Evolutionary conservation across 345 rosid genomes (phyloP).

Genomic region (Eucalyptus pauciflora): DNA sequence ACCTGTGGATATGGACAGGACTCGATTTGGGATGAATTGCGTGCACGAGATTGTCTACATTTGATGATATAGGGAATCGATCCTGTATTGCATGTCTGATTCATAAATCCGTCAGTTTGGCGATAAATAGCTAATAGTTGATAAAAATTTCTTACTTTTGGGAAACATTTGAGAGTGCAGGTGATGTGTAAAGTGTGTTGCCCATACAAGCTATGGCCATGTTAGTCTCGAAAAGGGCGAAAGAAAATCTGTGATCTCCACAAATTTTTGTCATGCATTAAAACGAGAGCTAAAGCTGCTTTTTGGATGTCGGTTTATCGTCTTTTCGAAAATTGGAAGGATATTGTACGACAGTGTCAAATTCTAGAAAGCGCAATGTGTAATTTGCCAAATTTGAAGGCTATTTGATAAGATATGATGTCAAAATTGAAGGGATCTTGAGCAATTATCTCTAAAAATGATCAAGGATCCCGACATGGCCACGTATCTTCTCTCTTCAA

Average conservation of each 20-base stretch:
- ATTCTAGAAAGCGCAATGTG: neutral
- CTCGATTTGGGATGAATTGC: neutral
- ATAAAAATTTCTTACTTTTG: neutral
- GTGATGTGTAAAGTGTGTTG: neutral
- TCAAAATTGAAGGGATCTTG: neutral
- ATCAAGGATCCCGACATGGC: neutral
- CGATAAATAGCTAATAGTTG: neutral
- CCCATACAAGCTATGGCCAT: neutral
- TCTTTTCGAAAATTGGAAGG: neutral
- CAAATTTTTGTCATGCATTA: neutral
- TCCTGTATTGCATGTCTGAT: neutral
- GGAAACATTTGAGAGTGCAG: neutral
- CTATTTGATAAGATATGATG: neutral
- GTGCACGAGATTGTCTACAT: neutral
- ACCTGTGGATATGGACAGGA: neutral
- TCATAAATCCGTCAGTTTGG: neutral
- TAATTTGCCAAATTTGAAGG: neutral
- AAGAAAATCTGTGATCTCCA: neutral
- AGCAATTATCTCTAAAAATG: neutral
- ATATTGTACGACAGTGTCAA: neutral
- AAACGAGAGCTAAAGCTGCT: neutral
- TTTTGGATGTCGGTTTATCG: neutral
- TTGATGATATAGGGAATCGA: neutral
- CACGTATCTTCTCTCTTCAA: neutral
- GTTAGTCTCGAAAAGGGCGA: neutral